Evolutionary conservation across 768 basidiomycete species (phyloP).

Genomic region (Termitomyces sp.): DNA sequence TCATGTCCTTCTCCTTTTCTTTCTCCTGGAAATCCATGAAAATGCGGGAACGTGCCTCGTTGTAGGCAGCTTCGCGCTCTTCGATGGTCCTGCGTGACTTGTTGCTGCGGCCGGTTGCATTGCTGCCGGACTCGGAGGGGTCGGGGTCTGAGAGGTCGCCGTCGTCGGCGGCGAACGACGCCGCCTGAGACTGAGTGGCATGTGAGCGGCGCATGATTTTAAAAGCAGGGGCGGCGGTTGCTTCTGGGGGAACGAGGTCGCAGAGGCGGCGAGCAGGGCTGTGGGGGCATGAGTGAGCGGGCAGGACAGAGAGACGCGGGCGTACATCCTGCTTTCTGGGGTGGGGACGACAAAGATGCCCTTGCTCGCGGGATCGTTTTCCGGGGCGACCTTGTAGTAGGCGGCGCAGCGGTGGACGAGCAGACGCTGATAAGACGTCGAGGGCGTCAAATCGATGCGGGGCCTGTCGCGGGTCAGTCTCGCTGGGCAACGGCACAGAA

Average conservation of each 20-base stretch:
- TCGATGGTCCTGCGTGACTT: constrained; percentile 78
- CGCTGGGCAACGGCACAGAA: neutral
- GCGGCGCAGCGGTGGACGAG: constrained; percentile 82
- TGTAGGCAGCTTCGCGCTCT: constrained; percentile 86
- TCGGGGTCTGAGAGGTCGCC: constrained; percentile 73
- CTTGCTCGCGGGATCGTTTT: constrained; percentile 61
- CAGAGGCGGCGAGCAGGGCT: constrained; percentile 68
- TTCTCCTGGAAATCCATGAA: constrained; percentile 81
- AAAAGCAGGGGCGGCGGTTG: constrained; percentile 66
- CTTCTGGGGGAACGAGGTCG: constrained; percentile 75
- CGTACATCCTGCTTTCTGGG: constrained; percentile 73
- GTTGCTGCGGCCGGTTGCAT: constrained; percentile 49
- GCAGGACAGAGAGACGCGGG: constrained; percentile 13
- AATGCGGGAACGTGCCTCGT: constrained; percentile 79
- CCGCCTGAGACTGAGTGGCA: constrained; percentile 69
- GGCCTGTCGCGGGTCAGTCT: constrained; percentile 27
- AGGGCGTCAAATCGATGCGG: constrained; percentile 61
- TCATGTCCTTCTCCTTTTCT: constrained; percentile 67
- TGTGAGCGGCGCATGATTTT: constrained; percentile 86
- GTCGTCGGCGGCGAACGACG: constrained; percentile 71
- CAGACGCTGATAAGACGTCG: constrained; percentile 79
- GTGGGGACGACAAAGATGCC: constrained; percentile 51
- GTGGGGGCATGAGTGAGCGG: constrained; percentile 9
- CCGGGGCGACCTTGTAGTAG: constrained; percentile 71
- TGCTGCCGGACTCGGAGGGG: constrained; percentile 78